Conservation (phyloP, 495 filamentous ascomycete genomes). For the Margaritispora aquatica region DNA sequence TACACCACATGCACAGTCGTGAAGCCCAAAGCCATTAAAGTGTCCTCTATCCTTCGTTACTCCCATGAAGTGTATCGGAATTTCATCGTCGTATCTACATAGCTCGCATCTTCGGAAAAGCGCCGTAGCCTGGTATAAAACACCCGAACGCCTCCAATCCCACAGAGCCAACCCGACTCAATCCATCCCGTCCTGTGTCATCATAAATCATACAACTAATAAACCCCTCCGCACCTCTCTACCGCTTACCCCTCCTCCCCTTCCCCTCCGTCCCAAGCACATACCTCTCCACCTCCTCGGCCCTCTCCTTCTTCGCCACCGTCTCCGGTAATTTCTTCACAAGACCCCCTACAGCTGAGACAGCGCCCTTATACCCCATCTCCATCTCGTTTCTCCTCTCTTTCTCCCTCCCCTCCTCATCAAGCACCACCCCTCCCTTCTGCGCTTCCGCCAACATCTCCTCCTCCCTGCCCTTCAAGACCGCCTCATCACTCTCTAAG, state of each 20-base stretch:
- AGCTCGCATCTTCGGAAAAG: too few species aligned
- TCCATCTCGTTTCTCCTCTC: conserved; percentile 48
- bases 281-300: conserved; percentile 60
- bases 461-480: conserved; percentile 18
- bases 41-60: too few species aligned
- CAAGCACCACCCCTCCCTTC: conserved; percentile 11
- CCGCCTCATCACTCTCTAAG: conserved; percentile 20
- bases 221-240: neutral
- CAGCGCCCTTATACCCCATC: conserved; percentile 40
- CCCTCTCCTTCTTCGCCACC: conserved; percentile 74
- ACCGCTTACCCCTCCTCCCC: neutral
- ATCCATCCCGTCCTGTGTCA: too few species aligned
- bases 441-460: conserved; percentile 10
- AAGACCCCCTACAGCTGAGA: conserved; percentile 44
- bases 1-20: too few species aligned
- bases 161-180: neutral
- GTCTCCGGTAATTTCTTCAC: conserved; percentile 61
- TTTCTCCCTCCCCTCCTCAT: conserved; percentile 38
- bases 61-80: too few species aligned
- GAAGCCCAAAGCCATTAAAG: too few species aligned
- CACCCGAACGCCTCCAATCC: neutral
- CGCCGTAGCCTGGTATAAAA: neutral
- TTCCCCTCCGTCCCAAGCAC: conserved; percentile 20
- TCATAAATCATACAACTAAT: neutral
- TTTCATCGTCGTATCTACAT: too few species aligned